Percentiles rank a stretch among this genome's conserved stretches.
These are phyloP conservation scores for Daedalea quercina DNA, from an alignment of 768 basidiomycete species.

Conservation along the genomic window DNA sequence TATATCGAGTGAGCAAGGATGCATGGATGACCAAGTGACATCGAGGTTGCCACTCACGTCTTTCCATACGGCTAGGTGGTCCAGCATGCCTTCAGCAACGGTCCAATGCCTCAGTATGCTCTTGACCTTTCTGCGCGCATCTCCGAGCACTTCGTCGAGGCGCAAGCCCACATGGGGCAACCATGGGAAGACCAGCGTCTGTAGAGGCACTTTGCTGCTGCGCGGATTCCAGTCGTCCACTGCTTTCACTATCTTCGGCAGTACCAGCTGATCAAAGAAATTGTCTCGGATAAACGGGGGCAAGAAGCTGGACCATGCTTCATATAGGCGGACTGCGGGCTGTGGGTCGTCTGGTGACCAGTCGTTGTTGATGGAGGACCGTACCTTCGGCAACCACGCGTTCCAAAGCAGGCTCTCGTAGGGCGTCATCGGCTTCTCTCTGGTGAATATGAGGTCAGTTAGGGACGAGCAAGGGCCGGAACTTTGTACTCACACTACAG, in stretches of 20 bases:
- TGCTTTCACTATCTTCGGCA: slow-evolving; percentile 86
- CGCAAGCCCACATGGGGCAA: slow-evolving; percentile 80
- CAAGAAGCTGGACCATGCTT: slow-evolving; percentile 82
- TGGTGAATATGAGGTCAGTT: slow-evolving; percentile 17
- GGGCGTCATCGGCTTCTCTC: slow-evolving; percentile 78
- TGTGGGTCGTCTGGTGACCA: slow-evolving; percentile 74
- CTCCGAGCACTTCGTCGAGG: slow-evolving; percentile 78
- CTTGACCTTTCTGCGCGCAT: slow-evolving; percentile 83
- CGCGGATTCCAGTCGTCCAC: slow-evolving; percentile 79
- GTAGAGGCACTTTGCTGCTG: slow-evolving; percentile 52
- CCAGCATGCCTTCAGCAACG: slow-evolving; percentile 62
- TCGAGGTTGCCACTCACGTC: slow-evolving; percentile 44
- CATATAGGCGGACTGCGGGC: slow-evolving; percentile 77
- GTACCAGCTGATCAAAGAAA: slow-evolving; percentile 88
- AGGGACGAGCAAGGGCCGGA: slow-evolving; percentile 1
- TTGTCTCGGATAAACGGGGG: slow-evolving; percentile 93
- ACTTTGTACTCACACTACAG: slow-evolving; percentile 32
- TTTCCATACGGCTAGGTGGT: slow-evolving; percentile 77
- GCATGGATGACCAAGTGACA: background rate
- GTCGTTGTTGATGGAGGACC: slow-evolving; percentile 90
- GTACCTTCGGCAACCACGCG: slow-evolving; percentile 91
- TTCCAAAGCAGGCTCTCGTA: slow-evolving; percentile 95
- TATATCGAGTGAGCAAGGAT: background rate
- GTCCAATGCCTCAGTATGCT: slow-evolving; percentile 71
- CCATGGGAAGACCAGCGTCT: slow-evolving; percentile 92